Base-by-base conservation (phyloP, 2,329 filamentous ascomycete genomes). In the Xylariales sp. region DNA sequence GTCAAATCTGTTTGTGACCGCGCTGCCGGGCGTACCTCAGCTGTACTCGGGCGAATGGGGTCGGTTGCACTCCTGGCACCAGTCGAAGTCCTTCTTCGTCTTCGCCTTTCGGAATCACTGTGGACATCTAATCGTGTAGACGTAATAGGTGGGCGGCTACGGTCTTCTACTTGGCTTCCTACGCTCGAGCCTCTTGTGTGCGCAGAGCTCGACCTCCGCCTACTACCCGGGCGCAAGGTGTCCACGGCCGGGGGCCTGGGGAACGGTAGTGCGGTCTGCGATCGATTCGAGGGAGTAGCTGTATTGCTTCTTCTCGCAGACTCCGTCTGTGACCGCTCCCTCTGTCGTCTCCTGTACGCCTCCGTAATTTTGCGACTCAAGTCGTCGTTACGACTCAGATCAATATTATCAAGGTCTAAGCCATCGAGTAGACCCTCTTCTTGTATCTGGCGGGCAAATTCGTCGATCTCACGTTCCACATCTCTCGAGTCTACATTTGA, bases 331-430 rank as follows among this genome's bases (percentile, higher is more conserved):
- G 83, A 77, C 67, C 87, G 82, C 69, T 90, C 89, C 50, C 85
- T 87, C 75, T 97, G 93, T 36, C 93, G 86, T 69, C 93, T 87
- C 65, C 93, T 85, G 76, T 97, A 97, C 1, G 93, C 93, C 75
- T 97, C 93, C 1, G 94, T 94, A 73, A 98, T 97, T 67, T 92
- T 90, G 75, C 95, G 92, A 71, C 93, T 97, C 16, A 98, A 88
- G 75, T 97, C 93, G 75, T 97, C 94, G 76, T 97, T 93, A 75
- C 94, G 92, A 56, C 84, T 88, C 16, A 93, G 85, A 69, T 95
- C 94, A 62, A 97, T 89, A 71, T 94, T 94, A 74, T 96, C 92
- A 63, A 97, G 82, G 76, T 97, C 94, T 54, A 97, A 89, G 18
- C 93, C 94, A 74, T 97, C 93, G 41, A 97, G 80, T 23, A 97